Percentiles rank a stretch among this genome's conserved stretches.
These are phyloP conservation scores for Urochloa ruziziensis DNA, from an alignment of 176 grass and related monocot species.

Conservation along the genomic window DNA sequence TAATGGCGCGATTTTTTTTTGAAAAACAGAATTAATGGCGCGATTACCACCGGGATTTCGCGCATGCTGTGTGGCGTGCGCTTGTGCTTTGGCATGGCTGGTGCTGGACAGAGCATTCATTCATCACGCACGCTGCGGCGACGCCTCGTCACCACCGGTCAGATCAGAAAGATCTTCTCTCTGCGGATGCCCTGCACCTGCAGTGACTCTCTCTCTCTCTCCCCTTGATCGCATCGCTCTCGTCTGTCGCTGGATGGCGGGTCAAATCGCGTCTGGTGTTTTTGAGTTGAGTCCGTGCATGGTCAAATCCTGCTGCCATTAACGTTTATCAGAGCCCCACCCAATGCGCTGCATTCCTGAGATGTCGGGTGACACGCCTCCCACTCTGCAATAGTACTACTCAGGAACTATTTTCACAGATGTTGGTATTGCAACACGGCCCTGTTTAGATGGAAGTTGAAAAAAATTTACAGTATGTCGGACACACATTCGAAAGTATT, in stretches of 20 bases:
- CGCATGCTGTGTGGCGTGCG: not conserved
- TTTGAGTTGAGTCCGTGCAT: not conserved
- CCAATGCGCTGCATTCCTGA: not conserved
- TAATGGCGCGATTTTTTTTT: slow-evolving; percentile 17
- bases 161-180: not conserved
- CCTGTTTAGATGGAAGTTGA: too few relatives aligned
- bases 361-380: too few relatives aligned
- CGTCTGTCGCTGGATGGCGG: not conserved
- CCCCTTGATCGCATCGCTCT: too few relatives aligned
- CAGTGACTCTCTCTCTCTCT: too few relatives aligned
- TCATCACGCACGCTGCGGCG: not conserved
- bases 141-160: not conserved
- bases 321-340: not conserved
- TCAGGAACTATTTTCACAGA: too few relatives aligned
- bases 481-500: too few relatives aligned
- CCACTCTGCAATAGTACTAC: too few relatives aligned
- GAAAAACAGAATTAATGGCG: not conserved
- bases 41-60: slow-evolving; percentile 20
- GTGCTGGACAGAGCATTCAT: not conserved
- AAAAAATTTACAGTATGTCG: too few relatives aligned
- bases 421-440: too few relatives aligned
- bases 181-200: too few relatives aligned
- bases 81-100: not conserved
- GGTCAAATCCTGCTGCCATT: not conserved
- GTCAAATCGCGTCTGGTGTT: slow-evolving; percentile 12